Conservation (phyloP, 192 early-diverging fungal species). For the Gamsiella multidivaricata region DNA sequence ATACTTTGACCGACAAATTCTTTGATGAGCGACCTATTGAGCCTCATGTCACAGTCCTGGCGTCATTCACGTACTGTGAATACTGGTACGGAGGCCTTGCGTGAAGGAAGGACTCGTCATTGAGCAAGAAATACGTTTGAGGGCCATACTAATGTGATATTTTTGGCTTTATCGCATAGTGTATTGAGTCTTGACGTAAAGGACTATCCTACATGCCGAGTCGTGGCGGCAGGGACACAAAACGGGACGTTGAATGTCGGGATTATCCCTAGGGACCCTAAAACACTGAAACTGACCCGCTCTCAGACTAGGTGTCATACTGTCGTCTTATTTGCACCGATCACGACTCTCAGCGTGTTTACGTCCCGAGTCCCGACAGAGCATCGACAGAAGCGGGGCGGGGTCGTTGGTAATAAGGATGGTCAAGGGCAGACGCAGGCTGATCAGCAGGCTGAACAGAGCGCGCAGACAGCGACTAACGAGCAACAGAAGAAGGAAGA, state of each 20-base stretch:
- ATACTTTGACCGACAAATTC: not conserved
- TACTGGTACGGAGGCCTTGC: too few species aligned
- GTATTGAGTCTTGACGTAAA: constrained; percentile 43
- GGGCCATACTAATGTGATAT: not conserved
- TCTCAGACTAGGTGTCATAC: constrained; percentile 28
- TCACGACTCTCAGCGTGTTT: constrained; percentile 39
- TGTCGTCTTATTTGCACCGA: constrained; percentile 43
- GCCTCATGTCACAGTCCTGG: constrained; percentile 16
- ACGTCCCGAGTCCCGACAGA: constrained; percentile 27
- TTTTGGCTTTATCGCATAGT: not conserved
- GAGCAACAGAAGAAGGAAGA: not conserved
- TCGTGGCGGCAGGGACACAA: constrained; percentile 48
- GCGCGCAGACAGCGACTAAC: too few species aligned
- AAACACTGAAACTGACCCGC: constrained; percentile 26
- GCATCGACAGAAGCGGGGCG: not conserved
- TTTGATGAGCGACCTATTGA: constrained; percentile 28
- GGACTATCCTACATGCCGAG: constrained; percentile 33
- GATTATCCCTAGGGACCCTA: constrained; percentile 32
- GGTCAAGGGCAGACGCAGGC: not conserved
- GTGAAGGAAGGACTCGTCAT: too few species aligned
- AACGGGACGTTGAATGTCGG: constrained; percentile 46
- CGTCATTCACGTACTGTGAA: constrained; percentile 44
- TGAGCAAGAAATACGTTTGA: not conserved
- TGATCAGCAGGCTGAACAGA: not conserved
- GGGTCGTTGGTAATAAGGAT: not conserved